These are phyloP conservation scores for Pogostemon cablin DNA, from an alignment of 257 asterid species.

Conservation along the genomic window DNA sequence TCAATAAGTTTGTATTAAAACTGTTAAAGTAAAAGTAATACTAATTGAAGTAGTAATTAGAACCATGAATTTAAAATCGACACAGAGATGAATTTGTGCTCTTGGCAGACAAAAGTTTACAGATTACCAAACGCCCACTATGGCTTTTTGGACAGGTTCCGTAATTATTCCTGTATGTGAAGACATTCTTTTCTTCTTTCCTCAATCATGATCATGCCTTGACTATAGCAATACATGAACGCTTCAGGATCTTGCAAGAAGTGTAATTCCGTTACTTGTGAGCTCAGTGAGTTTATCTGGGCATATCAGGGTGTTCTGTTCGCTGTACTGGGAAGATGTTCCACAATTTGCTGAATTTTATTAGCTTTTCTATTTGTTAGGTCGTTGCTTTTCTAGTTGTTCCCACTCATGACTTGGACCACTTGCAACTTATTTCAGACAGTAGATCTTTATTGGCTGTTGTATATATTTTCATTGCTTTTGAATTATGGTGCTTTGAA, in stretches of 20 bases:
- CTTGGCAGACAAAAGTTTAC: constrained; percentile 9
- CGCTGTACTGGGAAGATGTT: neutral
- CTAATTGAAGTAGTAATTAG: constrained; percentile 1
- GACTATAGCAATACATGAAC: neutral
- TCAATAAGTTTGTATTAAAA: constrained; percentile 15
- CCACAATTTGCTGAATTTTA: neutral
- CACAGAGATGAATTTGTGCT: constrained; percentile 17
- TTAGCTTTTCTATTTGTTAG: constrained; percentile 10
- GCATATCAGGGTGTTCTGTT: constrained; percentile 1
- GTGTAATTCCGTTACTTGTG: constrained; percentile 9
- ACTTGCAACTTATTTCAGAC: neutral
- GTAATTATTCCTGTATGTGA: constrained; percentile 23
- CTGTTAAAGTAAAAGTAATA: constrained; percentile 5
- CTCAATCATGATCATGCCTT: constrained; percentile 17
- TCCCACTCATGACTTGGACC: neutral
- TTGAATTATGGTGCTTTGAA: constrained; percentile 19
- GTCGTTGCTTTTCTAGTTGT: constrained; percentile 7
- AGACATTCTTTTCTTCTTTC: constrained; percentile 14
- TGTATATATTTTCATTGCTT: constrained; percentile 25
- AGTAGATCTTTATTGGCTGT: constrained; percentile 23
- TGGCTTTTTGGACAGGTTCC: constrained; percentile 23
- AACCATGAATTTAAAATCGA: constrained; percentile 17
- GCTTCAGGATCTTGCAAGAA: constrained; percentile 8
- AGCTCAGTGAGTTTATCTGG: constrained; percentile 5
- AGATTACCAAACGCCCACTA: constrained; percentile 1